Conservation (phyloP, 768 basidiomycete genomes). For the Tulasnella sp. region DNA sequence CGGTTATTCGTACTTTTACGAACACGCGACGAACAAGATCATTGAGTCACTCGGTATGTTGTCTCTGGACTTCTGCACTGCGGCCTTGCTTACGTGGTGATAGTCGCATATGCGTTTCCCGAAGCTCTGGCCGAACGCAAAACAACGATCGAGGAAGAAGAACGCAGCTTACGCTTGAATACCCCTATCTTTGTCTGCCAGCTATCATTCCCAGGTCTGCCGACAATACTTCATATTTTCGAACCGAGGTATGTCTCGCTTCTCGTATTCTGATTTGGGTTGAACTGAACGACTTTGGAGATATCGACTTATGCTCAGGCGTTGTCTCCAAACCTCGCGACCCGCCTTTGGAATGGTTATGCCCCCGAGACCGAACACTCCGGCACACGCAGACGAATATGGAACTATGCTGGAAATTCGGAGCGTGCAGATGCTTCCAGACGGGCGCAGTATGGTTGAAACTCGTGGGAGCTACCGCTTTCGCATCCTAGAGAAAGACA, state of each 20-base stretch:
- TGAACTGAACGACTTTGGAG: constrained; percentile 26
- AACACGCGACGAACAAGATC: constrained; percentile 61
- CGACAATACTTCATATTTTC: constrained; percentile 82
- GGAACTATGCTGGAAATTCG: constrained; percentile 91
- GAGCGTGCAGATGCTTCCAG: constrained; percentile 72
- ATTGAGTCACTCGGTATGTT: constrained; percentile 2
- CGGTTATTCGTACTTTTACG: constrained; percentile 62
- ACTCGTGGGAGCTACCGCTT: constrained; percentile 65
- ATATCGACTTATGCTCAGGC: constrained; percentile 91
- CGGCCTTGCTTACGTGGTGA: constrained; percentile 4
- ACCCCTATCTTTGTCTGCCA: constrained; percentile 88
- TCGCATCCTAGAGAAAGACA: constrained; percentile 70
- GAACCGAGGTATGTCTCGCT: constrained; percentile 53
- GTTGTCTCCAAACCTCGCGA: constrained; percentile 65
- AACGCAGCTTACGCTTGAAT: constrained; percentile 63
- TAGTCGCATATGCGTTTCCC: constrained; percentile 62
- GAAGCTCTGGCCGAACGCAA: constrained; percentile 50
- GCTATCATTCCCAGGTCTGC: constrained; percentile 82
- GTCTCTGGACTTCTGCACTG: constrained; percentile 43
- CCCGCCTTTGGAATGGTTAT: constrained; percentile 94
- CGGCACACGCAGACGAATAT: constrained; percentile 49
- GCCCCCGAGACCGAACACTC: constrained; percentile 36
- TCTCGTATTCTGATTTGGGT: not conserved
- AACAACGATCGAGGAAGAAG: constrained; percentile 55
- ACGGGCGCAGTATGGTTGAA: constrained; percentile 82